A percentile compares a stretch with the other conserved stretches of the same genome.
These are phyloP conservation scores for Orbilia blumenaviensis DNA, from an alignment of 2,329 filamentous ascomycete species.

Conservation along the genomic window DNA sequence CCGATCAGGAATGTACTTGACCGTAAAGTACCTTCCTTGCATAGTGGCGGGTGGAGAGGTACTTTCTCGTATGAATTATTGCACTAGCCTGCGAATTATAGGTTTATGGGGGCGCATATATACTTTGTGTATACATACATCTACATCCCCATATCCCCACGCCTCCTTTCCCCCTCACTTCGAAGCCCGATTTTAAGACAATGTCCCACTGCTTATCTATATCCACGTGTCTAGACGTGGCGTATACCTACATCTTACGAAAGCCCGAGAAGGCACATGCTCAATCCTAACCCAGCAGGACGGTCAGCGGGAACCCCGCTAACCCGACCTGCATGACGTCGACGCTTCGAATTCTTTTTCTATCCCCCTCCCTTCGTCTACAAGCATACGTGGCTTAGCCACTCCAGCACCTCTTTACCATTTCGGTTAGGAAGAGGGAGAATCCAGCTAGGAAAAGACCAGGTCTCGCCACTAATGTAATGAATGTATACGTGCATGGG, in stretches of 20 bases:
- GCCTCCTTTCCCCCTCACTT: neutral
- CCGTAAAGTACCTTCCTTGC: constrained; percentile 16
- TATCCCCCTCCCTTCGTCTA: neutral
- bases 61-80: constrained; percentile 12
- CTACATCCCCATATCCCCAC: constrained; percentile 14
- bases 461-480: constrained; percentile 17
- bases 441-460: constrained; percentile 4
- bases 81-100: neutral
- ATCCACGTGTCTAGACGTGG: constrained; percentile 45
- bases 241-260: neutral
- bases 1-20: constrained; percentile 6
- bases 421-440: constrained; percentile 1
- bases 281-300: constrained; percentile 16
- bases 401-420: constrained; percentile 1
- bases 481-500: constrained; percentile 1
- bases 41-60: constrained; percentile 7
- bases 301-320: constrained; percentile 35
- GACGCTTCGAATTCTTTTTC: neutral
- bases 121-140: constrained; percentile 18
- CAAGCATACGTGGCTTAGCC: constrained; percentile 30
- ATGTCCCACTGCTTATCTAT: neutral
- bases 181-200: constrained; percentile 16
- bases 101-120: neutral
- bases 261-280: constrained; percentile 9
- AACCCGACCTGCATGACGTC: constrained; percentile 36